Evolutionary conservation across 176 grass and related monocot species (phyloP).

Genomic region (Lolium rigidum): DNA sequence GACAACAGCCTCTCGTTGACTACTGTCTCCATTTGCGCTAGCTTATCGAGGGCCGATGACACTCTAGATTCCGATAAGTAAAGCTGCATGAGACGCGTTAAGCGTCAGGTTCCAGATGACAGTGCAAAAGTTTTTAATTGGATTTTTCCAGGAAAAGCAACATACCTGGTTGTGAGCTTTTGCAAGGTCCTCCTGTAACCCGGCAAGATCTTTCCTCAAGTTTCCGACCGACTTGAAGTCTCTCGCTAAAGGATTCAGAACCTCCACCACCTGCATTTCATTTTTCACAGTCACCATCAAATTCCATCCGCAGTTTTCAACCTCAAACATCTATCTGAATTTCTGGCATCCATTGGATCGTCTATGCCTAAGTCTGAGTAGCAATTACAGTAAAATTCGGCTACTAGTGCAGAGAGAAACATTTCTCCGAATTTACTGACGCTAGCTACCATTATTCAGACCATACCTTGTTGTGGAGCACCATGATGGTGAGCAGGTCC

Average conservation of each 20-base stretch:
- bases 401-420: not conserved
- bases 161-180: slow-evolving; percentile 85
- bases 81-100: slow-evolving; percentile 48
- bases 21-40: slow-evolving; percentile 82
- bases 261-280: slow-evolving; percentile 79
- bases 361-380: not conserved
- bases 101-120: not conserved
- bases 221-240: slow-evolving; percentile 91
- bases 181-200: slow-evolving; percentile 69
- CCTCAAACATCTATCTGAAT: not conserved
- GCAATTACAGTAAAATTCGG: not conserved
- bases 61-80: slow-evolving; percentile 83
- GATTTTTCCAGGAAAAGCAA: not conserved
- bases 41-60: slow-evolving; percentile 69
- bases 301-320: not conserved
- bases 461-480: slow-evolving; percentile 92
- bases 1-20: slow-evolving; percentile 70
- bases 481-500: slow-evolving; percentile 91
- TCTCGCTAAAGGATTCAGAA: slow-evolving; percentile 87
- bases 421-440: not conserved
- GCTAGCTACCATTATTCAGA: not conserved
- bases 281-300: not conserved
- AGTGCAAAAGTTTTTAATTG: not conserved
- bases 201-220: slow-evolving; percentile 90
- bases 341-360: not conserved